These are phyloP conservation scores for Helichrysum umbraculigerum DNA, from an alignment of 129 eudicot genomes.

Conservation along the genomic window DNA sequence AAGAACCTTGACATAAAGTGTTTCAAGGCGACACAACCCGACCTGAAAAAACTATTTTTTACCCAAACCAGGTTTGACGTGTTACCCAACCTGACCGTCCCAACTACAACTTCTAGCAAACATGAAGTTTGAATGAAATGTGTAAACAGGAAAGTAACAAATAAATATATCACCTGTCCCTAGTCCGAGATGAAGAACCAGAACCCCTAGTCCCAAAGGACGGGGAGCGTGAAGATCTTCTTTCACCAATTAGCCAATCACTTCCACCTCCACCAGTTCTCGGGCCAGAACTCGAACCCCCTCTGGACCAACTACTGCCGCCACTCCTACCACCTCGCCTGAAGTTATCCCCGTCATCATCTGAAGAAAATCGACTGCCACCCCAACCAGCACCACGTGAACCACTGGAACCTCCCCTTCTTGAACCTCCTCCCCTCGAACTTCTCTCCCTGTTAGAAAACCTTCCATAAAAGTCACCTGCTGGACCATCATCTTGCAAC, in stretches of 20 bases:
- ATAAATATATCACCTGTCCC: constrained; percentile 35
- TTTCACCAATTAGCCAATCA: constrained; percentile 78
- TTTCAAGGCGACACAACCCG: neutral
- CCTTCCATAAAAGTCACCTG: constrained; percentile 78
- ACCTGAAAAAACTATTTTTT: neutral
- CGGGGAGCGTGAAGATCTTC: constrained; percentile 63
- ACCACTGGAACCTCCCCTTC: constrained; percentile 55
- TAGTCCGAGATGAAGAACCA: constrained; percentile 26
- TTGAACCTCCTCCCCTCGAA: constrained; percentile 61
- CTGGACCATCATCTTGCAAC: constrained; percentile 92
- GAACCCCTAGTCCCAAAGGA: constrained; percentile 53
- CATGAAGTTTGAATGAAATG: neutral
- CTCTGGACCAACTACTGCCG: constrained; percentile 64
- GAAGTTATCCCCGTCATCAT: constrained; percentile 49
- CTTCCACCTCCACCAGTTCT: constrained; percentile 48
- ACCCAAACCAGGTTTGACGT: neutral
- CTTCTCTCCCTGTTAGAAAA: constrained; percentile 68
- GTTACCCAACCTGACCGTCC: neutral
- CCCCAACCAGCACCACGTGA: constrained; percentile 51
- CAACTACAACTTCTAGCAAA: neutral
- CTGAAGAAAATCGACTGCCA: constrained; percentile 43
- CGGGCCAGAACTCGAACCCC: constrained; percentile 37
- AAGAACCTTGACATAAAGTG: neutral
- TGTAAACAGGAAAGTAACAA: neutral
- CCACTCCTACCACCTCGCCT: constrained; percentile 70